Evolutionary conservation across 352 stramenopile genomes (phyloP), one percentile per base, ranked within the genome.

Genomic region (Globisporangium lucens): DNA sequence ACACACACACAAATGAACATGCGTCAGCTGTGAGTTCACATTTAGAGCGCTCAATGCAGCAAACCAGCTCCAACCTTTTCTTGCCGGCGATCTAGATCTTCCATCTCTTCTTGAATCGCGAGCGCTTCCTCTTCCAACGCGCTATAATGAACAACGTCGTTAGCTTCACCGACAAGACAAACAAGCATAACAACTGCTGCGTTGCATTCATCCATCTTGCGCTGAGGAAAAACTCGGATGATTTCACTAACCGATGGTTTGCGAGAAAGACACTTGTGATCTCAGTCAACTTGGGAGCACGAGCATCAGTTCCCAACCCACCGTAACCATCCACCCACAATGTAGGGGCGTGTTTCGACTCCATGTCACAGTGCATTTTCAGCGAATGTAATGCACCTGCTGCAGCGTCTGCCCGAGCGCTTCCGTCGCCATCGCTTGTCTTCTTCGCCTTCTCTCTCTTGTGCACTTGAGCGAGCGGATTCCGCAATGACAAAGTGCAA

Each of bases 21-120:
- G 13, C 41, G 12, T 66, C 3, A 66, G 55, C 5, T 33, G 0
- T 10, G 13, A 4, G 2, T 6, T 30, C 5, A 24, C 35, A 17
- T 33, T 27, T 9, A 57, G 56, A 22, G 5, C 30, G 6, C 59
- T 12, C 17, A 24, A 58, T 3, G 17, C 29, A 52, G n/a, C 27
- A 35, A n/a, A 27, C 43, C 43, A 68, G n/a, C 3, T 13, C 56
- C 29, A 17, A 89, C 84, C 69, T 52, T 56, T 61, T 90, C 79
- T 70, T 93, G 84, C 43, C 77, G 77, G 17, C 70, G 68, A 56
- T 90, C 56, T 27, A 93, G 68, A 33, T 86, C 72, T 10, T 89
- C 75, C 68, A 93, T 75, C 62, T 87, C 84, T 9, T 66, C 74
- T 73, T 90, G 84, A 53, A 93, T 89, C 65, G 65, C 76, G 5